Conservation (phyloP, 2,329 filamentous ascomycete genomes). For the Dendrostoma leiphaemia region DNA sequence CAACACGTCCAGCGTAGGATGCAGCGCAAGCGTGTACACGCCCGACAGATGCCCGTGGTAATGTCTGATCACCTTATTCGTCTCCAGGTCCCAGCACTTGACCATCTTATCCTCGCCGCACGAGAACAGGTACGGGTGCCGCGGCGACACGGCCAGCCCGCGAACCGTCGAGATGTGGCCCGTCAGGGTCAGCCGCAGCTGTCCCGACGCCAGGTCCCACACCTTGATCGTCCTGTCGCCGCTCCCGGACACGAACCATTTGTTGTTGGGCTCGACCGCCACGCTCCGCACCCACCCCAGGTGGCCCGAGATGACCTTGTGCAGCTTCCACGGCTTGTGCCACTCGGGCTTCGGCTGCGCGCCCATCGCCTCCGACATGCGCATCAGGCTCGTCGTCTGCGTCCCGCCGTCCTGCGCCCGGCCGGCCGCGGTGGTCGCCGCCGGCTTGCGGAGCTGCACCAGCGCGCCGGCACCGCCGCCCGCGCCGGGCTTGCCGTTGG, state of each 20-base stretch:
- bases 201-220: conserved; percentile 90
- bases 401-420: conserved; percentile 30
- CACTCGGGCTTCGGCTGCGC: conserved; percentile 74
- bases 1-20: conserved; percentile 90
- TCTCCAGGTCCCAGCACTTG: conserved; percentile 99
- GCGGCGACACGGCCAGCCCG: conserved; percentile 85
- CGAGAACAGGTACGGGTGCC: conserved; percentile 95
- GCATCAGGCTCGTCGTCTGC: conserved; percentile 35
- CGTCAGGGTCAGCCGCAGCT: conserved; percentile 80
- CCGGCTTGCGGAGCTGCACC: conserved; percentile 28
- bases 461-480: conserved; percentile 32
- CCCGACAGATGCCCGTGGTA: conserved; percentile 97
- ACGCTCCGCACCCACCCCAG: conserved; percentile 89
- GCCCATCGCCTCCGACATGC: conserved; percentile 27
- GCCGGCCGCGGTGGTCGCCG: conserved; percentile 20
- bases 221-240: conserved; percentile 98
- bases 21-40: conserved; percentile 89
- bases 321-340: conserved; percentile 98
- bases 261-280: conserved; percentile 91
- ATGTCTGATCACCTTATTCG: conserved; percentile 98
- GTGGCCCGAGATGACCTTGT: conserved; percentile 95
- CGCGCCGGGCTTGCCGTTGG: conserved; percentile 21
- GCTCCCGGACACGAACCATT: conserved; percentile 95
- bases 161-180: conserved; percentile 93
- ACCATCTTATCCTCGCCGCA: conserved; percentile 99